Evolutionary conservation across 1,139 yeast species (phyloP).

Genomic region (Taphrina confusa): DNA sequence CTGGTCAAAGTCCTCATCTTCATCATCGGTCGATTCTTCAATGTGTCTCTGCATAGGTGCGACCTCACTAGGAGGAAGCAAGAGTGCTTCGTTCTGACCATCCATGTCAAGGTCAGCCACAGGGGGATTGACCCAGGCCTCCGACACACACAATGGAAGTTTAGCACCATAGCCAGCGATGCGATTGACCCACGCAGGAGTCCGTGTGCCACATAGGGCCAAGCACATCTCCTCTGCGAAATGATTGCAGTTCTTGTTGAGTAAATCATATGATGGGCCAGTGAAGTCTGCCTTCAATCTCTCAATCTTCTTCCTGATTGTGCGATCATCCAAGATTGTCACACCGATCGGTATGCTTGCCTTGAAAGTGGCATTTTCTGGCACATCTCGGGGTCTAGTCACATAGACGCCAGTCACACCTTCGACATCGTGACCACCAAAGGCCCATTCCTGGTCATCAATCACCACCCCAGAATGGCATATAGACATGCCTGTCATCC

Average conservation of each 20-base stretch:
- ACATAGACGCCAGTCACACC: slow-evolving; percentile 31
- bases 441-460: slow-evolving; percentile 26
- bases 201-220: slow-evolving; percentile 23
- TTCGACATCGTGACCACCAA: slow-evolving; percentile 33
- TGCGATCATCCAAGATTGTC: slow-evolving; percentile 6
- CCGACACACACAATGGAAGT: slow-evolving; percentile 27
- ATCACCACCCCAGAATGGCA: slow-evolving; percentile 29
- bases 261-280: slow-evolving; percentile 19
- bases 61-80: slow-evolving; percentile 28
- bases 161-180: slow-evolving; percentile 34
- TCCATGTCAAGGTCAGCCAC: slow-evolving; percentile 17
- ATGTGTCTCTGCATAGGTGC: slow-evolving; percentile 30
- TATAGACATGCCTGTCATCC: slow-evolving; percentile 27
- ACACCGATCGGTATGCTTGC: slow-evolving; percentile 15
- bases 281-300: slow-evolving; percentile 18
- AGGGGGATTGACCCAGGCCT: slow-evolving; percentile 32
- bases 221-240: slow-evolving; percentile 23
- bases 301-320: slow-evolving; percentile 9
- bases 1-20: slow-evolving; percentile 2
- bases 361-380: slow-evolving; percentile 23
- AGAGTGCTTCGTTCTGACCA: slow-evolving; percentile 12
- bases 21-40: not conserved
- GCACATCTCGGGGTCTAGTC: slow-evolving; percentile 21
- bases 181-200: slow-evolving; percentile 36
- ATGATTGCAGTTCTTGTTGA: slow-evolving; percentile 33